Base-by-base conservation (phyloP, 768 basidiomycete genomes). In the Phaffia australis region DNA sequence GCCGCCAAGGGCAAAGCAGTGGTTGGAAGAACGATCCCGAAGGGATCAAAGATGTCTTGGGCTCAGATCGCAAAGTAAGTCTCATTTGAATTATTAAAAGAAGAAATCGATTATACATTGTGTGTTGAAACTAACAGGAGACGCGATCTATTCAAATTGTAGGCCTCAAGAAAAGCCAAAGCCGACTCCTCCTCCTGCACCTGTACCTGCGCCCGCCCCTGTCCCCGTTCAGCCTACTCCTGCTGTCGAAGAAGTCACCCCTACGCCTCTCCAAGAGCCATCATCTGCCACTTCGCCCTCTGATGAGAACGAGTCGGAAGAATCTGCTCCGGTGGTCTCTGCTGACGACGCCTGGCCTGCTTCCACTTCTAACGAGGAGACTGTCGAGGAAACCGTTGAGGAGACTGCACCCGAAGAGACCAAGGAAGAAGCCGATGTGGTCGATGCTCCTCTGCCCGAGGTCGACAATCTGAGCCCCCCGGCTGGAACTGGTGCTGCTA, bases 11-110 rank as follows among this genome's bases (percentile, higher is more conserved):
- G 65, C 23, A 66, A 66, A 60, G 65, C 50, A 32, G 16, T 58
- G 56, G 59, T 50, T 54, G 63, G 72, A 23, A 16, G 60, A 46
- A 69, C 70, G 18, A 61, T 71, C n/a, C 68, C 70, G 5, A 69
- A 71, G 59, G 71, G 70, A 51, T 65, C 72, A 21, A 76, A 76
- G 71, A 71, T 75, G 71, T 76, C 75, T 51, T 77, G 77, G 77
- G 77, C 77, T 29, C 77, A 77, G 63, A 77, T 77, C 69, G 77
- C 77, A 54, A 75, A 74, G 75, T 77, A 64, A 69, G 76, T 72
- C 1, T 49, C 7, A n/a, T 54, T 23, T 25, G 29, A 42, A 42
- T 49, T 5, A n/a, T 54, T 23, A n/a, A 35, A 42, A 42, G 6
- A 42, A 42, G 11, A 42, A 11, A 42, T 42, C 4, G 4, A 42